Evolutionary conservation across 192 early-diverging fungal genomes (phyloP).

Genomic region (Haplosporangium gracile): DNA sequence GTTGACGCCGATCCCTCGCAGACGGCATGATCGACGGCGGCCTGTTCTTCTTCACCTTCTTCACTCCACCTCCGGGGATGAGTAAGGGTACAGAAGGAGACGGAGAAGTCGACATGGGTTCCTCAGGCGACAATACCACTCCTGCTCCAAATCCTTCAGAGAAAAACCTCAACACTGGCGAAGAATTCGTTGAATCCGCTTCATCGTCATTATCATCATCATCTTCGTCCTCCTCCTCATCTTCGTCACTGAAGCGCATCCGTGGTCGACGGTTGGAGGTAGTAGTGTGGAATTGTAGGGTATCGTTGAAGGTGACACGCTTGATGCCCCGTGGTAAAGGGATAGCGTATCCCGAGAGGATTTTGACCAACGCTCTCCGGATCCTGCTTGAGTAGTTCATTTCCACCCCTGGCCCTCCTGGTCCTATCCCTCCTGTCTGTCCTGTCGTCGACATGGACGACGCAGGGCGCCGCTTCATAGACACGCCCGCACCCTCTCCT

Average conservation of each 20-base stretch:
- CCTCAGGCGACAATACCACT: background rate
- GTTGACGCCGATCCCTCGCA: background rate
- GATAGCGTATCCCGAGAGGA: background rate
- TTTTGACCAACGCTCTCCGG: background rate
- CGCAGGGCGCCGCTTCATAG: background rate
- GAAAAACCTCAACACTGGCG: background rate
- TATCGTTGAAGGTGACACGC: background rate
- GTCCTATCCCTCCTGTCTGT: background rate
- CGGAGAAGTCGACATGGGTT: background rate
- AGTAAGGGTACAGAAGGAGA: background rate
- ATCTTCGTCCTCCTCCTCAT: background rate
- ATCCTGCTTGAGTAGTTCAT: background rate
- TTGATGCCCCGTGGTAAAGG: background rate
- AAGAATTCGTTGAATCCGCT: background rate
- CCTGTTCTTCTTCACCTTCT: background rate
- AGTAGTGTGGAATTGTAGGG: background rate
- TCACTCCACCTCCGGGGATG: background rate
- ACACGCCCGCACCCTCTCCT: background rate
- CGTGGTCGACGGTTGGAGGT: background rate
- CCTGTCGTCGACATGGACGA: no score
- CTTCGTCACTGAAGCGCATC: background rate
- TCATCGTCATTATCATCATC: background rate
- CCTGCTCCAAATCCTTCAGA: background rate
- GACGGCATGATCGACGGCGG: background rate
- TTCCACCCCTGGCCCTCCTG: background rate